These are phyloP conservation scores for Phytophthora crassamura DNA, from an alignment of 352 stramenopile species.

Conservation along the genomic window DNA sequence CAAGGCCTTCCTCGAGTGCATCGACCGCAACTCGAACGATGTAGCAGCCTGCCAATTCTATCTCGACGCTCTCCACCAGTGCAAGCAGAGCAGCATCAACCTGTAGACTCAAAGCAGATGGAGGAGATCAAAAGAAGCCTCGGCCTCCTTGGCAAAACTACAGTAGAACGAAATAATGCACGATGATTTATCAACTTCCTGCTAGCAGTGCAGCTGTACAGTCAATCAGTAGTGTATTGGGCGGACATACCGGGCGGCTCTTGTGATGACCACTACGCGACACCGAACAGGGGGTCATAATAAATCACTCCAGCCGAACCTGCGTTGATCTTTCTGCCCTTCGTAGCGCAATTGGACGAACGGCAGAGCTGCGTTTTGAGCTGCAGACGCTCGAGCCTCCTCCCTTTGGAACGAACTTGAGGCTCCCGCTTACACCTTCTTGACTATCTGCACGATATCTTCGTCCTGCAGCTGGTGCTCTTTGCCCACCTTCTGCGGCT, in stretches of 20 bases:
- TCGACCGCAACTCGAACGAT: constrained; percentile 81
- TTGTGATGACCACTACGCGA: too few species aligned
- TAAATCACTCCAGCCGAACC: constrained; percentile 25
- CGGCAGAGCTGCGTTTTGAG: constrained; percentile 1
- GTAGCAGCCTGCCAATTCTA: constrained; percentile 87
- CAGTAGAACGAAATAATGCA: constrained; percentile 16
- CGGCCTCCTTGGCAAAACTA: too few species aligned
- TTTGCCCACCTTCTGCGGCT: constrained; percentile 98
- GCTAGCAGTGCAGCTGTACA: constrained; percentile 2
- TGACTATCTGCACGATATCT: constrained; percentile 99
- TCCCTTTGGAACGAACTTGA: constrained; percentile 3
- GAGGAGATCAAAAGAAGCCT: neutral
- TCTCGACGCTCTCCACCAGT: constrained; percentile 83
- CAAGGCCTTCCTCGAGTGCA: constrained; percentile 83
- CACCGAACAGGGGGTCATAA: too few species aligned
- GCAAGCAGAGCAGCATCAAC: constrained; percentile 78
- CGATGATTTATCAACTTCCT: constrained; percentile 27
- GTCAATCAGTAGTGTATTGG: constrained; percentile 27
- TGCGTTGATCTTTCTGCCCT: constrained; percentile 2
- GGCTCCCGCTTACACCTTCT: constrained; percentile 81
- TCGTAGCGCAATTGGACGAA: neutral
- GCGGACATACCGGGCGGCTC: neutral
- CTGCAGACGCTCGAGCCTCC: constrained; percentile 7
- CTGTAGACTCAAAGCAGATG: constrained; percentile 39
- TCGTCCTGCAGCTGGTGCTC: constrained; percentile 98